Conservation (phyloP, 495 filamentous ascomycete species). For the Lentithecium fluviatile region DNA sequence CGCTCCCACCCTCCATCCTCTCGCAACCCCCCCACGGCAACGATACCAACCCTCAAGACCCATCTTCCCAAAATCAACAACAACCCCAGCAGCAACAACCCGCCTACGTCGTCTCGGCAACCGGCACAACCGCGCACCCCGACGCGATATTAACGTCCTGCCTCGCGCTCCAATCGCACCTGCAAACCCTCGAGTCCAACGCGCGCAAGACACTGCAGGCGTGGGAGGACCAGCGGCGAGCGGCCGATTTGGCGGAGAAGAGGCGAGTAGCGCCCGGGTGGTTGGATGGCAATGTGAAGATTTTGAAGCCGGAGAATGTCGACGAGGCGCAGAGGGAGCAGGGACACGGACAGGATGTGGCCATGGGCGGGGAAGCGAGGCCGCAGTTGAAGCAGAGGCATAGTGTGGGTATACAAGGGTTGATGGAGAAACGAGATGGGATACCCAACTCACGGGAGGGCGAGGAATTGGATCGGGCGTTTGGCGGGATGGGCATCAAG, state of each 20-base stretch:
- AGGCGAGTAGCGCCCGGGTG: conserved; percentile 87
- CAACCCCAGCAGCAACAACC: conserved; percentile 31
- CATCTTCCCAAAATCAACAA: conserved; percentile 26
- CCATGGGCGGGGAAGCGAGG: conserved; percentile 12
- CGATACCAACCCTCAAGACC: background rate
- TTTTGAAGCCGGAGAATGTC: conserved; percentile 71
- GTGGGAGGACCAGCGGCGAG: conserved; percentile 68
- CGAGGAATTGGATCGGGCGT: conserved; percentile 83
- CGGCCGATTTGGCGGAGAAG: conserved; percentile 88
- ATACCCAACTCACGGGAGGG: conserved; percentile 53
- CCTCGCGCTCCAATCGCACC: conserved; percentile 69
- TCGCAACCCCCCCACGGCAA: conserved; percentile 46
- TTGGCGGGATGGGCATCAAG: conserved; percentile 63
- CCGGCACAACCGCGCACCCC: conserved; percentile 73
- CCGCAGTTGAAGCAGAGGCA: conserved; percentile 40
- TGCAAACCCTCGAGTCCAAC: conserved; percentile 61
- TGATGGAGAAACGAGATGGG: conserved; percentile 30
- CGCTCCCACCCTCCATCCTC: conserved; percentile 74
- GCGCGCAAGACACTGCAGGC: conserved; percentile 63
- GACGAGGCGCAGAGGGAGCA: conserved; percentile 10
- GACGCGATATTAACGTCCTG: conserved; percentile 80
- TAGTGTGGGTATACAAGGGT: conserved; percentile 49
- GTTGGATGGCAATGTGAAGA: conserved; percentile 82
- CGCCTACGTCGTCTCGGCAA: conserved; percentile 67
- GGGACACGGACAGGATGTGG: conserved; percentile 15